Conservation (phyloP, 768 basidiomycete genomes). For the Sarcodon sp. region DNA sequence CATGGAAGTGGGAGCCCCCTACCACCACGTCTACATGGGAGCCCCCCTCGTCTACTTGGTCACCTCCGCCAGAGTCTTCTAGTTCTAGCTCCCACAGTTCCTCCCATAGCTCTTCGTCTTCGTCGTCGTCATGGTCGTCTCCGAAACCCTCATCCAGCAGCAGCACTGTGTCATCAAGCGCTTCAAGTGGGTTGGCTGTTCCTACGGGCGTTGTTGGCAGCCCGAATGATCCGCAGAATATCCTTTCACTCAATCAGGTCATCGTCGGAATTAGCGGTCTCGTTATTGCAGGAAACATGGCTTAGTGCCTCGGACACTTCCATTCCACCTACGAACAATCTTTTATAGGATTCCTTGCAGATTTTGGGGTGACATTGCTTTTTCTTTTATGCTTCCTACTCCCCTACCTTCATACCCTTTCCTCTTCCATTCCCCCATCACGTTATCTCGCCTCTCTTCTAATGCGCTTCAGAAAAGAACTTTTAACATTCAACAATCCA, state of each 20-base stretch:
- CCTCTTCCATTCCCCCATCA: too few species aligned
- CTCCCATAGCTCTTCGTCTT: slow-evolving; percentile 2
- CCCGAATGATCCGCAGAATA: slow-evolving; percentile 16
- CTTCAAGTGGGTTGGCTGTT: slow-evolving; percentile 14
- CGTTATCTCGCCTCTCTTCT: too few species aligned
- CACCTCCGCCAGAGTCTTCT: slow-evolving; percentile 7
- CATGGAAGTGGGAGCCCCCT: slow-evolving; percentile 4
- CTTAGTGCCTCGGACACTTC: not conserved
- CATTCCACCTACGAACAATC: too few species aligned
- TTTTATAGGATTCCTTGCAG: too few species aligned
- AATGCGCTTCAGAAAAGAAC: too few species aligned
- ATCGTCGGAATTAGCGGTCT: slow-evolving; percentile 14
- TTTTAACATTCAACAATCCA: too few species aligned
- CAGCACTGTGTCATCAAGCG: slow-evolving; percentile 5
- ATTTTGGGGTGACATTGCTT: too few species aligned
- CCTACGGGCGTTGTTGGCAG: slow-evolving; percentile 18
- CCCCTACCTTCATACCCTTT: too few species aligned
- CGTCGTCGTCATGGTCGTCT: slow-evolving; percentile 7
- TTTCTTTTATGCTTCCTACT: too few species aligned
- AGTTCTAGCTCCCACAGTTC: slow-evolving; percentile 11
- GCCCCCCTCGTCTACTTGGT: slow-evolving; percentile 7
- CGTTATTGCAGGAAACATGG: slow-evolving; percentile 8
- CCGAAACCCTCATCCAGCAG: slow-evolving; percentile 13
- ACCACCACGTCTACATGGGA: slow-evolving; percentile 7
- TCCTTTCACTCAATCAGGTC: slow-evolving; percentile 22